Evolutionary conservation across 2,329 filamentous ascomycete species (phyloP).

Genomic region (Didymellaceae sp.): DNA sequence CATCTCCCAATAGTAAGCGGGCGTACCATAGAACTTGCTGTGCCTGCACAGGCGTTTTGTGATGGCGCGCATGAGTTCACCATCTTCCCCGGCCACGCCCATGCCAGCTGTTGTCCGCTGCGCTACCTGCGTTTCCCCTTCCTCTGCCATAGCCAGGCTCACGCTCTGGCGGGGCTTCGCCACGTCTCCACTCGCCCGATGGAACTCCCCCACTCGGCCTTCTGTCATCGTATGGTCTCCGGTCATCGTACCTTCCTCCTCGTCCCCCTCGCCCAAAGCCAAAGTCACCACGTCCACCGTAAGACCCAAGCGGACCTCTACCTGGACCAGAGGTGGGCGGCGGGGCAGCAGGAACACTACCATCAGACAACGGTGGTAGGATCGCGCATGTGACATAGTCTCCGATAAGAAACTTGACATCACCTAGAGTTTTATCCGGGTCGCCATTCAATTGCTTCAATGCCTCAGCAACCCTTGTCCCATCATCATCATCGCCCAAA

Average conservation of each 20-base stretch:
- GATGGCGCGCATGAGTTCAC: slow-evolving; percentile 22
- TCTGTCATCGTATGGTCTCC: slow-evolving; percentile 33
- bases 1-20: too few relatives aligned
- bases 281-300: slow-evolving; percentile 43
- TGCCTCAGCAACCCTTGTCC: slow-evolving; percentile 32
- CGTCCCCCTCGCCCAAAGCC: slow-evolving; percentile 48
- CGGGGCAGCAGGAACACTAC: slow-evolving; percentile 70
- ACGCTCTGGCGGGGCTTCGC: slow-evolving; percentile 65
- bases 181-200: slow-evolving; percentile 70
- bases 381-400: slow-evolving; percentile 88
- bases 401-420: slow-evolving; percentile 83
- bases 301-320: slow-evolving; percentile 39
- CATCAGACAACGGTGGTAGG: slow-evolving; percentile 75
- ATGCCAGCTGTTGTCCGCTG: slow-evolving; percentile 31
- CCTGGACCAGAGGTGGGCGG: slow-evolving; percentile 50
- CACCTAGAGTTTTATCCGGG: slow-evolving; percentile 74
- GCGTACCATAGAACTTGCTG: too few relatives aligned
- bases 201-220: slow-evolving; percentile 55
- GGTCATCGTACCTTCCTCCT: slow-evolving; percentile 44
- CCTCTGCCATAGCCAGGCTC: slow-evolving; percentile 40
- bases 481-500: slow-evolving; percentile 21
- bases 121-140: slow-evolving; percentile 46
- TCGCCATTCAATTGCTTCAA: slow-evolving; percentile 62
- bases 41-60: not conserved
- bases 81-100: slow-evolving; percentile 46